phyloP scores from a whole-genome alignment of 2,329 filamentous ascomycete species.

The Scedosporium dehoogii region DNA sequence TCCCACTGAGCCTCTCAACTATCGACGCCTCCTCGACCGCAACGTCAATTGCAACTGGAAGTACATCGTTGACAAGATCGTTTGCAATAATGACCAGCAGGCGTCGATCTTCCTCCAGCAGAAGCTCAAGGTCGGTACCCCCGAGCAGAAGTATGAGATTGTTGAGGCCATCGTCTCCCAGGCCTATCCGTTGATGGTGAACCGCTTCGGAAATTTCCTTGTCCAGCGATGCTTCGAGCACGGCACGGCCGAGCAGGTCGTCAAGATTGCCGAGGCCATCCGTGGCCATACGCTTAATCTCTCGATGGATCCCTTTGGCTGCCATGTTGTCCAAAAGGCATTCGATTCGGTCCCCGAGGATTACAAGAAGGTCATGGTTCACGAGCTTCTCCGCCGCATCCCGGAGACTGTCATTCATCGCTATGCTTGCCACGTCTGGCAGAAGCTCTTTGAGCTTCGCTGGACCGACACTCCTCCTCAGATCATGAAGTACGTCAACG shows the following conservation, averaged over 20 bases:
- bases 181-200: slow-evolving; percentile 93
- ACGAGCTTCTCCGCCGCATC: slow-evolving; percentile 87
- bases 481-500: slow-evolving; percentile 98
- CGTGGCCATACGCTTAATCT: slow-evolving; percentile 87
- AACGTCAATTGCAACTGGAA: slow-evolving; percentile 99
- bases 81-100: slow-evolving; percentile 98
- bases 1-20: slow-evolving; percentile 87
- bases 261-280: slow-evolving; percentile 89
- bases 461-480: slow-evolving; percentile 93
- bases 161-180: slow-evolving; percentile 93
- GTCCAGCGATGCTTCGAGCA: slow-evolving; percentile 99
- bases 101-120: slow-evolving; percentile 98
- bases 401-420: slow-evolving; percentile 97
- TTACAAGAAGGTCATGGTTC: slow-evolving; percentile 98
- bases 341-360: slow-evolving; percentile 97
- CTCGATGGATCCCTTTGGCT: slow-evolving; percentile 98
- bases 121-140: slow-evolving; percentile 93
- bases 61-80: slow-evolving; percentile 98
- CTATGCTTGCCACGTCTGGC: slow-evolving; percentile 98
- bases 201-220: slow-evolving; percentile 96
- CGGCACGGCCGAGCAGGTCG: slow-evolving; percentile 85
- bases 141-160: slow-evolving; percentile 94
- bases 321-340: slow-evolving; percentile 96
- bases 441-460: slow-evolving; percentile 95
- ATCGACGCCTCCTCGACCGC: slow-evolving; percentile 86